Percentiles rank a stretch among this genome's conserved stretches.
Conservation (phyloP, 1,284 basidiomycete genomes). For the Cryptococcus neoformans region DNA sequence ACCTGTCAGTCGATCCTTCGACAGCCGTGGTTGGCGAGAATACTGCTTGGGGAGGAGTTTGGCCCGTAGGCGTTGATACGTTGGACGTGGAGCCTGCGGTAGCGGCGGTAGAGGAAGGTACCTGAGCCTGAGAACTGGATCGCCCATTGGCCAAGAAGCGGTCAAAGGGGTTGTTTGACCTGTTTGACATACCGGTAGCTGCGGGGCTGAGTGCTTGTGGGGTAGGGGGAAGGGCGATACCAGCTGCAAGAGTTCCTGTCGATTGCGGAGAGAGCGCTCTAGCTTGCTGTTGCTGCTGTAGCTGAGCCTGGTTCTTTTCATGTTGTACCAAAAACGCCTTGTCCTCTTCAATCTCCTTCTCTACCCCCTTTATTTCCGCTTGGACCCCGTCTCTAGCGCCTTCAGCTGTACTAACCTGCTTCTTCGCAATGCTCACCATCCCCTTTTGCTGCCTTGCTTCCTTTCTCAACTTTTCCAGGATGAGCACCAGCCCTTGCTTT, state of each 20-base stretch:
- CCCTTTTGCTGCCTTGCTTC: slow-evolving; percentile 96
- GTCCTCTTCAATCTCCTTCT: slow-evolving; percentile 52
- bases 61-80: too few species aligned
- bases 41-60: too few species aligned
- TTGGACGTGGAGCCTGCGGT: too few species aligned
- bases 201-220: slow-evolving; percentile 56
- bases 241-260: slow-evolving; percentile 50
- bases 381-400: slow-evolving; percentile 66
- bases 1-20: too few species aligned
- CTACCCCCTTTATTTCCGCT: slow-evolving; percentile 63
- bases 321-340: slow-evolving; percentile 46
- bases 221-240: slow-evolving; percentile 64
- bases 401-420: slow-evolving; percentile 86
- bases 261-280: background rate
- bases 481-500: slow-evolving; percentile 65
- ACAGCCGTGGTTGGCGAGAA: too few species aligned
- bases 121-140: too few species aligned
- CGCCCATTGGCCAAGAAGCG: slow-evolving; percentile 54
- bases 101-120: too few species aligned
- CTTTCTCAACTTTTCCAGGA: slow-evolving; percentile 85
- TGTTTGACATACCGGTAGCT: slow-evolving; percentile 52
- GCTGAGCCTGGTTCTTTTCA: background rate
- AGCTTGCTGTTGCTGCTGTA: background rate
- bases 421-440: slow-evolving; percentile 87
- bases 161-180: slow-evolving; percentile 95